Evolutionary conservation across 1,139 yeast species (phyloP), one percentile per base, ranked within the genome.

Genomic region (Wickerhamiella infanticola): DNA sequence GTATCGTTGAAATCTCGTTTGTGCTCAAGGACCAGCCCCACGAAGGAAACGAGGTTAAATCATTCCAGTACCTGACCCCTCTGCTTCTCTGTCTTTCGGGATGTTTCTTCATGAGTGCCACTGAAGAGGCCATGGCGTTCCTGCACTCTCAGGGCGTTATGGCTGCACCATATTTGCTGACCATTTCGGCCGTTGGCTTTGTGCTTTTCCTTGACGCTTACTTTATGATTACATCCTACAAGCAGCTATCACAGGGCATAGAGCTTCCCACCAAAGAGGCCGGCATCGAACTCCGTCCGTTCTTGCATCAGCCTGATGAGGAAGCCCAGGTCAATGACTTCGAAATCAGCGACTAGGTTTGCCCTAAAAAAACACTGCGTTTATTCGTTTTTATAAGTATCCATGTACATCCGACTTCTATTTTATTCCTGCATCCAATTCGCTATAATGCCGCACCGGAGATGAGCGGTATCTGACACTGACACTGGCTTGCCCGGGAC

Each of bases 1-100:
- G 97, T 50, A 77, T 86, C 42, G 63, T 81, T 44, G 97, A 88
- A 58, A 82, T 85, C 44, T 72, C 81, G 46, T 77, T 86, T 55
- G 62, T 88, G 9, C 65, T 86, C 44, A 64, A 70, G 45, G 73
- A 78, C 43, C 59, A 68, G 9, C 67, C 70, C 3, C 63, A 66
- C 35, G 55, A 53, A 24, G 62, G 61, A 7, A 75, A 75, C 3
- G 65, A 64, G 35, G 75, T 84, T 37, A 61, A 69, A 39, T 69
- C 88, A 1, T 85, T 85, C 67, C 97, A 88, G 63, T 82, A 82
- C 61, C 58, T 86, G 26, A 81, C 97, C 1, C 84, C 95, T 3
- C 77, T 85, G 58, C 74, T 88, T 49, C 69, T 88, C 45, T 73
- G 85, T 1, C 73, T 82, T 51, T 69, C 93, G 1, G 97, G 97